A percentile compares a stretch with the other conserved stretches of the same genome.
phyloP scores from a whole-genome alignment of 2,329 filamentous ascomycete genomes.

The Trichoderma hamatum region DNA sequence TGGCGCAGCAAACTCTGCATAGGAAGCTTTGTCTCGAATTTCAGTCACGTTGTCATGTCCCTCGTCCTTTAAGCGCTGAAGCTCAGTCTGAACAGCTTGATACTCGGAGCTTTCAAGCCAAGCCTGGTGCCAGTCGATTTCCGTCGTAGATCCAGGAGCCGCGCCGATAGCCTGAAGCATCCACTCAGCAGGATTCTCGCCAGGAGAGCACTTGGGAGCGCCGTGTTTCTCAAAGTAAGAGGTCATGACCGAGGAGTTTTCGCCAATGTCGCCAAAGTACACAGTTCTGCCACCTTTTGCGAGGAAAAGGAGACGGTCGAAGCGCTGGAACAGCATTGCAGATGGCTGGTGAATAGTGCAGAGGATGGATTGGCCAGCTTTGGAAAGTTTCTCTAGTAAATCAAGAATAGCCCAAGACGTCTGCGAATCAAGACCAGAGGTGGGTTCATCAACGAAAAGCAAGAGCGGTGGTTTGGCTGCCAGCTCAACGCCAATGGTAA shows the following conservation, averaged over 20 bases:
- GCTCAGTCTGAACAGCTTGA: constrained; percentile 37
- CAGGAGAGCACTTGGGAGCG: constrained; percentile 43
- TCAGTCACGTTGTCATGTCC: neutral
- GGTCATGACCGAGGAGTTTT: constrained; percentile 43
- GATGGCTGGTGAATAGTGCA: constrained; percentile 57
- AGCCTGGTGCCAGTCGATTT: constrained; percentile 43
- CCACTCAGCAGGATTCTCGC: constrained; percentile 68
- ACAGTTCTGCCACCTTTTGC: constrained; percentile 45
- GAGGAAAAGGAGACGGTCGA: constrained; percentile 61
- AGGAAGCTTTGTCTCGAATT: constrained; percentile 31
- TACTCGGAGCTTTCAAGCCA: constrained; percentile 41
- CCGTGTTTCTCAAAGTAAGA: constrained; percentile 59
- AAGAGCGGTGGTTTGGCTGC: constrained; percentile 50
- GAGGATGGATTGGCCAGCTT: constrained; percentile 51
- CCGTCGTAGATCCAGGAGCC: constrained; percentile 55
- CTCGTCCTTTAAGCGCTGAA: constrained; percentile 32
- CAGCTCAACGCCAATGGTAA: constrained; percentile 55
- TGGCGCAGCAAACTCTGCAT: constrained; percentile 68
- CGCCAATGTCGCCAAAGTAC: constrained; percentile 62
- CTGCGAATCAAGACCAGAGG: constrained; percentile 60
- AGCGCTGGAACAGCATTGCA: constrained; percentile 45
- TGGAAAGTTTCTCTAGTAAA: constrained; percentile 67
- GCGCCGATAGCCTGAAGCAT: constrained; percentile 47
- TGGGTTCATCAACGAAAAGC: constrained; percentile 58
- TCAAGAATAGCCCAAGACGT: constrained; percentile 73